Evolutionary conservation across 2,329 filamentous ascomycete species (phyloP), one percentile per base, ranked within the genome.

Genomic region (Sclerotiophoma versabilis): DNA sequence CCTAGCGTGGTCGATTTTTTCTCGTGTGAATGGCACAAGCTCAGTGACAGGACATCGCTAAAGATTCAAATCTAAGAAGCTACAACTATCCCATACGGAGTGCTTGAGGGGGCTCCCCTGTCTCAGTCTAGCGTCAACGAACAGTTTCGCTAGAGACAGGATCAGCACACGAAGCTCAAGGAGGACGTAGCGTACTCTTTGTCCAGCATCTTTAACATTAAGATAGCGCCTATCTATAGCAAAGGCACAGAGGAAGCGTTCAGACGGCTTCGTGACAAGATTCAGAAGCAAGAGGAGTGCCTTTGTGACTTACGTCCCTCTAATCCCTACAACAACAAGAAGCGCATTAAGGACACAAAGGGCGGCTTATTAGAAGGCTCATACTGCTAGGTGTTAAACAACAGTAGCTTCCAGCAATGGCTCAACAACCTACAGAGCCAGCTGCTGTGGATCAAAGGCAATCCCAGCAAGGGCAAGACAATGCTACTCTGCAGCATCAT

Each of bases 401-500:
- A 69, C 38, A n/a, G 27, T 11, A 46, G 52, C 36, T 72, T 68
- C 39, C 41, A 57, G 41, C 50, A 49, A 45, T 72, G 67, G 67
- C 54, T 45, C 9, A 41, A 68, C 50, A 54, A 52, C 15, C 46
- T 65, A 14, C 53, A 71, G 12, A 57, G 46, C 20, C 61, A 57
- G 23, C 44, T 75, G 7, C 66, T 78, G n/a, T 78, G 75, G 75
- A 71, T 78, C 23, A 67, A 68, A 34, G 54, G 48, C 7, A 48
- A 57, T 25, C 43, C 54, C 20, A 49, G 49, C 23, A 57, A 54
- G n/a, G 43, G 75, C 68, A 78, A 77, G 58, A 77, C 75, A 6
- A 77, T 78, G 75, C 58, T 76, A 11, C 58, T 74, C 1, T 59
- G 53, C 34, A 53, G 49, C 32, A 49, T 59, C 8, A 68, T 76